Base-by-base conservation (phyloP, 768 basidiomycete genomes). In the Kondoa subrosea region DNA sequence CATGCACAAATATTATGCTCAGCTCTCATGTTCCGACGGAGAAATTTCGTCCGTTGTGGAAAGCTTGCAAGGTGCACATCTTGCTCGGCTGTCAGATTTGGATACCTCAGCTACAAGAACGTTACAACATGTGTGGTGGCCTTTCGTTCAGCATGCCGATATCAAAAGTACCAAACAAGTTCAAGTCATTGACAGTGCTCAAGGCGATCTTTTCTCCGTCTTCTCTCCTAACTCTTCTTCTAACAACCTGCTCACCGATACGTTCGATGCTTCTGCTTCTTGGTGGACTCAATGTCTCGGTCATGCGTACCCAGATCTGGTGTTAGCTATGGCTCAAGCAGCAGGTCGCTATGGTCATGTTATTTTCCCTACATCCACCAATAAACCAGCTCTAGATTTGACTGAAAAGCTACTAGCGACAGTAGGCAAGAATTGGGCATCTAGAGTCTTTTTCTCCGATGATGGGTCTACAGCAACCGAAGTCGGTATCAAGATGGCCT, bases 221-320 rank as follows among this genome's bases (percentile, higher is more conserved):
- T 86, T 84, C 71, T 29, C 50, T 4, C 1, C 66, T 8, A 32
- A 64, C 2, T 16, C 65, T 0, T 16, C 65, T 3, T 3, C 68
- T 4, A 21, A 34, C 30, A 59, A 27, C 32, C 63, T 30, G 60
- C 57, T 59, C 64, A 16, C 2, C 58, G 34, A 82, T 80, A 64
- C 81, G 71, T 83, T 91, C 71, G 92, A 96, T 74, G 86, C 88
- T 2, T 95, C 92, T 0, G 93, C 92, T 0, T 93, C 91, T 14
- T 96, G 93, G 93, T 97, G 93, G 91, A 97, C 91, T 0, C 93
- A 97, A 77, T 83, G 87, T 0, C 77, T 95, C 56, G 93, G 92
- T 0, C 93, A 96, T 73, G 85, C 84, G 14, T 78, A 87, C 71
- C 83, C 88, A 0, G 78, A 83, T 0, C 81, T 95, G 16, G 85